Evolutionary conservation across 805 yeast genomes (phyloP), one percentile per base, ranked within the genome.

Genomic region (Vanderwaltozyma tropicalis): DNA sequence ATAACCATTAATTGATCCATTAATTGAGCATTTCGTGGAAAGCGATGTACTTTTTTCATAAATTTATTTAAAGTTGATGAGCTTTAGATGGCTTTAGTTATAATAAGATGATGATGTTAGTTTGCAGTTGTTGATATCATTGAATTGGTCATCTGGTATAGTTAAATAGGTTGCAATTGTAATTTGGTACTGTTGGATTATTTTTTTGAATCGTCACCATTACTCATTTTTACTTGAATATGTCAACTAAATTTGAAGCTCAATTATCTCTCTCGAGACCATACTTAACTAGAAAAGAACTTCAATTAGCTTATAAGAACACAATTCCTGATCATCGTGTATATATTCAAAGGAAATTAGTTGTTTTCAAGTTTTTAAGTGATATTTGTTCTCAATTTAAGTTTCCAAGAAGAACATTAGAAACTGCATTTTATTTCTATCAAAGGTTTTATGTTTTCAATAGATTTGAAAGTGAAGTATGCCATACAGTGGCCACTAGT

Each of bases 371-470:
- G 39, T 73, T 74, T 45, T 50, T 78, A 24, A 68, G 72, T 43
- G 74, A 71, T 41, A 54, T 80, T 3, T 67, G 76, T 21, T 66
- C 67, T 21, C 57, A 62, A 2, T 57, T 81, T 50, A 77, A 76
- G 50, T 72, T 80, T 42, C 95, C 95, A 0, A 62, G 80, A 16
- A 66, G 78, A 34, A 78, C 84, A 2, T 61, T 86, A 32, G 80
- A 78, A 42, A 71, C 83, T 9, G 69, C 92, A 3, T 75, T 82
- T 74, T 71, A 75, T 43, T 77, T 77, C 45, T 80, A 78, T 52
- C 94, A 86, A 47, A 63, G 86, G 34, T 80, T 69, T 49, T 78
- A 72, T 49, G 63, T 86, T 13, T 76, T 78, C 57, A 80, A 82
- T 52, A 61, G 62, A 42, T 79, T 79, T 49, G 76, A 71, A 41